Evolutionary conservation across 495 filamentous ascomycete species (phyloP).

Genomic region (Lentithecium fluviatile): DNA sequence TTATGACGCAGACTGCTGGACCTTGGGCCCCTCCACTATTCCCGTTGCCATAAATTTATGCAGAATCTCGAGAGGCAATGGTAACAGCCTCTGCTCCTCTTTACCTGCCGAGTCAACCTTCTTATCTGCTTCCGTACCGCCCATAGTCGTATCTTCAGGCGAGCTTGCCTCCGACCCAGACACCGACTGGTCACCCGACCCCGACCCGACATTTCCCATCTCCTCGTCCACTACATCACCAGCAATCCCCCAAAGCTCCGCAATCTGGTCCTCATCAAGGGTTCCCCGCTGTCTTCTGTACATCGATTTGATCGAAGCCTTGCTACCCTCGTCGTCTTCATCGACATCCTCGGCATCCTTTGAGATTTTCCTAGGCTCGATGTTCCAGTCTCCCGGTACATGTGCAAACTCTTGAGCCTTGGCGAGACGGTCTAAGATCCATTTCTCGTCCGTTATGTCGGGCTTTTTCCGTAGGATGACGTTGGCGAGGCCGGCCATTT

Average conservation of each 20-base stretch:
- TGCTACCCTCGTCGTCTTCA: slow-evolving; percentile 34
- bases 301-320: not conserved
- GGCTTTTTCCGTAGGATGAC: slow-evolving; percentile 62
- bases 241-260: not conserved
- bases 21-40: not conserved
- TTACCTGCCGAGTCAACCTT: not conserved
- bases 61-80: slow-evolving; percentile 4
- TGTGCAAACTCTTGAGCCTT: slow-evolving; percentile 25
- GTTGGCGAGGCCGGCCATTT: not conserved
- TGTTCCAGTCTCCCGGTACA: slow-evolving; percentile 11
- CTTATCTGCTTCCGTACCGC: not conserved
- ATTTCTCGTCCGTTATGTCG: slow-evolving; percentile 69
- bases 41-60: slow-evolving; percentile 25
- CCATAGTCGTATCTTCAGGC: not conserved
- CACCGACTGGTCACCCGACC: not conserved
- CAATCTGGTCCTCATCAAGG: slow-evolving; percentile 4
- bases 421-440: slow-evolving; percentile 62
- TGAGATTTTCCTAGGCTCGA: slow-evolving; percentile 1
- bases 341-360: slow-evolving; percentile 33
- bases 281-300: slow-evolving; percentile 3
- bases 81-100: not conserved
- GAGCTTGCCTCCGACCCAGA: not conserved
- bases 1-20: not conserved
- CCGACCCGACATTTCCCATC: not conserved
- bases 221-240: not conserved